phyloP scores from a whole-genome alignment of 805 yeast species.

The Starmerella stigmatis region DNA sequence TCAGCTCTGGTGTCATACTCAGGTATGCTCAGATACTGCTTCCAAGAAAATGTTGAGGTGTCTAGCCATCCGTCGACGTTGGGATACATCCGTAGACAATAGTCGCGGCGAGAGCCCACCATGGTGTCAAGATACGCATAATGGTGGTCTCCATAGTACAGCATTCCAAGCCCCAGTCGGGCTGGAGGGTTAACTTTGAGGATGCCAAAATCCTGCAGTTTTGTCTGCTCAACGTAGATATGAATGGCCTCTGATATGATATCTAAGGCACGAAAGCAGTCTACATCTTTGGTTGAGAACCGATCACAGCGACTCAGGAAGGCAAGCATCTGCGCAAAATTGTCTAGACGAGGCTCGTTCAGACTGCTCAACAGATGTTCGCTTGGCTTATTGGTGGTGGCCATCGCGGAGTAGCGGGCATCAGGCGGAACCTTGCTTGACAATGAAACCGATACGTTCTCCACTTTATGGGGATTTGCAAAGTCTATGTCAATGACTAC shows the following conservation, averaged over 20 bases:
- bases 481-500: conserved; percentile 31
- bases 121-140: conserved; percentile 23
- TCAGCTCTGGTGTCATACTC: conserved; percentile 27
- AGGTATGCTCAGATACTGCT: conserved; percentile 8
- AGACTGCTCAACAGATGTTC: conserved; percentile 26
- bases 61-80: conserved; percentile 19
- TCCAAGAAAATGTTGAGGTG: conserved; percentile 9
- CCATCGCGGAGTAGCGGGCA: conserved; percentile 24
- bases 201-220: conserved; percentile 23
- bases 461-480: conserved; percentile 19
- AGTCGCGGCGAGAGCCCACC: conserved; percentile 22
- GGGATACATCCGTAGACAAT: conserved; percentile 13
- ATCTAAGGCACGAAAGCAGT: conserved; percentile 31
- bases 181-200: conserved; percentile 27
- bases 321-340: conserved; percentile 28
- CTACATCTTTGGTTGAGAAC: conserved; percentile 29
- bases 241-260: conserved; percentile 27
- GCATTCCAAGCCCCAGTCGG: conserved; percentile 29
- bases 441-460: conserved; percentile 26
- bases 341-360: conserved; percentile 28
- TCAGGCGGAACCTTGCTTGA: conserved; percentile 24
- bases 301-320: conserved; percentile 31
- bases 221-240: conserved; percentile 7
- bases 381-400: conserved; percentile 24
- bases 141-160: conserved; percentile 25